A percentile compares a stretch with the other conserved stretches of the same genome.
These are phyloP conservation scores for Hibiscus syriacus DNA, from an alignment of 345 rosid genomes.

Conservation along the genomic window DNA sequence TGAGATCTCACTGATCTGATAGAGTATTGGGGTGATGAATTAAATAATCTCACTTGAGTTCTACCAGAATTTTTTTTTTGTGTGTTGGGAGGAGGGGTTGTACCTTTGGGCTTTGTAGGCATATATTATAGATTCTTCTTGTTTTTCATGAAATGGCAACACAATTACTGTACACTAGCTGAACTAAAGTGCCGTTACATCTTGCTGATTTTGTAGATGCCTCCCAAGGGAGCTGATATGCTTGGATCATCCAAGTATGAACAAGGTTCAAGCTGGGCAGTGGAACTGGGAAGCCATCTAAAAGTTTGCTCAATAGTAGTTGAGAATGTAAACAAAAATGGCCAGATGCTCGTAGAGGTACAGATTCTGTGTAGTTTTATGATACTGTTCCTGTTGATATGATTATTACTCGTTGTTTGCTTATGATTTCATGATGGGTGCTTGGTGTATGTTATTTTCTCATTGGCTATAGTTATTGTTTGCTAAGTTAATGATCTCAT, in stretches of 20 bases:
- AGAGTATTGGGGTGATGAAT: too few relatives aligned
- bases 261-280: constrained; percentile 75
- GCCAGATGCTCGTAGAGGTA: too few relatives aligned
- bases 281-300: constrained; percentile 87
- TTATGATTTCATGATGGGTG: not conserved
- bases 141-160: not conserved
- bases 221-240: too few relatives aligned
- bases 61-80: not conserved
- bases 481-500: not conserved
- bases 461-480: not conserved
- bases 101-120: not conserved
- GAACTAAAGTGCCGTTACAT: not conserved
- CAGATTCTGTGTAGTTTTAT: too few relatives aligned
- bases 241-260: too few relatives aligned
- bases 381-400: not conserved
- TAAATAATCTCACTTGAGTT: too few relatives aligned
- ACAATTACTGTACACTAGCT: not conserved
- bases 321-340: constrained; percentile 72
- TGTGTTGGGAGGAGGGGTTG: too few relatives aligned
- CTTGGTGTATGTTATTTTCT: not conserved
- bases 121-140: not conserved
- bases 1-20: too few relatives aligned
- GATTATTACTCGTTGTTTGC: not conserved
- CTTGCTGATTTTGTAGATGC: constrained; percentile 44
- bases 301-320: constrained; percentile 87